phyloP scores from a whole-genome alignment of 2,329 filamentous ascomycete species.

The Ceratocystis alfenasii region DNA sequence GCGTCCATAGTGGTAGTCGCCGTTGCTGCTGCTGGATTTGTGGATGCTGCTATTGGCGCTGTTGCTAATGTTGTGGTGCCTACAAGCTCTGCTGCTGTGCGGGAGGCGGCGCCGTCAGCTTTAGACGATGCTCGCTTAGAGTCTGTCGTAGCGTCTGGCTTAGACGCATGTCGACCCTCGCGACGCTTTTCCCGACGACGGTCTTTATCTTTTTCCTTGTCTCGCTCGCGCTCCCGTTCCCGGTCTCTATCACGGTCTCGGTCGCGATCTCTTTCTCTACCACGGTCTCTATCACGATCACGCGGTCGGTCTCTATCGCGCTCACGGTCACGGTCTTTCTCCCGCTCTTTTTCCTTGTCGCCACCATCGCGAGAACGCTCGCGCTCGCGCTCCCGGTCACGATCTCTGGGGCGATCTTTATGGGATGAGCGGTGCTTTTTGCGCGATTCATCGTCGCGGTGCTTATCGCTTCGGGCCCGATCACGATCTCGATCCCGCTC shows the following conservation, averaged over 20 bases:
- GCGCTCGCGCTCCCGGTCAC: conserved; percentile 31
- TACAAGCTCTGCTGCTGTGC: background rate
- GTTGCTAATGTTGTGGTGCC: background rate
- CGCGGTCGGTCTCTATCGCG: conserved; percentile 24
- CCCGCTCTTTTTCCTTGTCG: conserved; percentile 24
- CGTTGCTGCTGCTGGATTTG: conserved; percentile 29
- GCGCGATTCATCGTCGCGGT: conserved; percentile 36
- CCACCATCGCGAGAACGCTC: conserved; percentile 33
- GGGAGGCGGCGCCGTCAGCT: conserved; percentile 2
- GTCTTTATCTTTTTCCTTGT: conserved; percentile 30
- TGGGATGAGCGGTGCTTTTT: conserved; percentile 33
- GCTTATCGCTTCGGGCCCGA: conserved; percentile 34
- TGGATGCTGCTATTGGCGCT: conserved; percentile 27
- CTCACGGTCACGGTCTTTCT: conserved; percentile 27
- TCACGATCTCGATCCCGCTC: conserved; percentile 25
- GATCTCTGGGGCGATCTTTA: conserved; percentile 33
- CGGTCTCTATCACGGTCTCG: conserved; percentile 25
- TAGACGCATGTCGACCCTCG: conserved; percentile 33
- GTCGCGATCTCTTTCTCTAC: conserved; percentile 29
- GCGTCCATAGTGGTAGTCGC: conserved; percentile 35
- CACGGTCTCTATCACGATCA: conserved; percentile 32
- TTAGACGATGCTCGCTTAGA: conserved; percentile 1
- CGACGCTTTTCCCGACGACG: conserved; percentile 28
- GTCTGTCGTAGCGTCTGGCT: conserved; percentile 23
- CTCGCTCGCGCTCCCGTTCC: conserved; percentile 30